Percentiles rank a stretch among this genome's conserved stretches.
Evolutionary conservation across 805 yeast genomes (phyloP).

Genomic region (Pichia heedii): DNA sequence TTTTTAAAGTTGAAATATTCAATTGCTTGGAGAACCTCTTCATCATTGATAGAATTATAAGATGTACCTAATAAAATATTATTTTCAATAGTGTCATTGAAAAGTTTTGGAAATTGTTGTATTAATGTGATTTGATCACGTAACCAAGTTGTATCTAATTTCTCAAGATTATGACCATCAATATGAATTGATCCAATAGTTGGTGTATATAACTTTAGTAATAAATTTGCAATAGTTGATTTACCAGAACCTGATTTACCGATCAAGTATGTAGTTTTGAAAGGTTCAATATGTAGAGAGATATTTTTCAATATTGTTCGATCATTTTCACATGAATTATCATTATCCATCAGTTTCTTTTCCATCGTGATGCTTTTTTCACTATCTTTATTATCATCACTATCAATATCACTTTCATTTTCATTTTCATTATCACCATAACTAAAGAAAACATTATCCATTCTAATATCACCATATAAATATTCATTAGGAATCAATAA

Average conservation of each 20-base stretch:
- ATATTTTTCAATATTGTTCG: conserved; percentile 38
- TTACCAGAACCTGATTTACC: conserved; percentile 94
- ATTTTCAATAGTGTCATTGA: conserved; percentile 51
- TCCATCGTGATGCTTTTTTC: neutral
- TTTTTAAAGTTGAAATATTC: conserved; percentile 44
- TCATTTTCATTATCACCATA: conserved; percentile 32
- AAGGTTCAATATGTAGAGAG: conserved; percentile 35
- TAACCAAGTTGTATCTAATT: conserved; percentile 43
- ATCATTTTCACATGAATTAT: neutral
- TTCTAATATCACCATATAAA: conserved; percentile 40
- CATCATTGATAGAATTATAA: conserved; percentile 16
- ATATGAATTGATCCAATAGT: conserved; percentile 47
- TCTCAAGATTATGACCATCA: conserved; percentile 41
- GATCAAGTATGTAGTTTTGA: conserved; percentile 51
- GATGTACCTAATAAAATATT: conserved; percentile 38
- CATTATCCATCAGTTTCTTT: neutral
- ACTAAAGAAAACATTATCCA: conserved; percentile 48
- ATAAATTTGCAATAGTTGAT: conserved; percentile 63
- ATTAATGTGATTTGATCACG: conserved; percentile 58
- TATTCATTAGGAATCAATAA: conserved; percentile 18
- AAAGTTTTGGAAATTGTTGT: conserved; percentile 61
- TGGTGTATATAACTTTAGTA: conserved; percentile 53
- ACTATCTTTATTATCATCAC: too few species aligned
- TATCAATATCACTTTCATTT: neutral
- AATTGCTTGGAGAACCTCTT: conserved; percentile 35